Percentiles rank a stretch among this genome's conserved stretches.
Conservation (phyloP, 2,329 filamentous ascomycete genomes). For the Penicillium aurantiogriseum region DNA sequence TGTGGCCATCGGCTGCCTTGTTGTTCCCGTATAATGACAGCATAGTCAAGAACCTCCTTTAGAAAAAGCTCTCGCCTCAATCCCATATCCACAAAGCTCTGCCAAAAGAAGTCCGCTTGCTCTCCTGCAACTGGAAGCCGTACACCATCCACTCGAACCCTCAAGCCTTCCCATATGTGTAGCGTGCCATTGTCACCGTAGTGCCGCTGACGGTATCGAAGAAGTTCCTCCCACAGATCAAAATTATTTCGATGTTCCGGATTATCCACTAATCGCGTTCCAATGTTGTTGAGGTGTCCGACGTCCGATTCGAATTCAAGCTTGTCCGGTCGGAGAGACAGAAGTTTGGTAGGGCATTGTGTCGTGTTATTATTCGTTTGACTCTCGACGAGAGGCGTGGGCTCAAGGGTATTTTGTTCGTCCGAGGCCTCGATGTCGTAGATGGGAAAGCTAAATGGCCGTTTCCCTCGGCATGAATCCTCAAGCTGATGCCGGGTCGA, state of each 20-base stretch:
- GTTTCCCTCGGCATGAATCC: conserved; percentile 7
- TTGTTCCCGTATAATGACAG: conserved; percentile 40
- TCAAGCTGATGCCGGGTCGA: background rate
- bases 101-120: conserved; percentile 44
- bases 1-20: conserved; percentile 40
- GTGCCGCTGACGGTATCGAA: conserved; percentile 45
- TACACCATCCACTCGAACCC: conserved; percentile 29
- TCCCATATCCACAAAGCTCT: conserved; percentile 39
- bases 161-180: conserved; percentile 43
- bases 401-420: background rate
- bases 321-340: conserved; percentile 33
- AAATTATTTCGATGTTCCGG: conserved; percentile 35
- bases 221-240: conserved; percentile 46
- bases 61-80: conserved; percentile 36
- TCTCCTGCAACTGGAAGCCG: conserved; percentile 38
- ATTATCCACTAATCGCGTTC: conserved; percentile 41
- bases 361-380: background rate
- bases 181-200: conserved; percentile 44
- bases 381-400: background rate
- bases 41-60: conserved; percentile 35
- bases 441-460: conserved; percentile 23
- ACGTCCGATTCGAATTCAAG: conserved; percentile 46
- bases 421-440: conserved; percentile 30
- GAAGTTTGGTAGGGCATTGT: conserved; percentile 12
- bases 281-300: conserved; percentile 35